Conservation (phyloP, 1,139 yeast genomes). For the Pichia sp. region DNA sequence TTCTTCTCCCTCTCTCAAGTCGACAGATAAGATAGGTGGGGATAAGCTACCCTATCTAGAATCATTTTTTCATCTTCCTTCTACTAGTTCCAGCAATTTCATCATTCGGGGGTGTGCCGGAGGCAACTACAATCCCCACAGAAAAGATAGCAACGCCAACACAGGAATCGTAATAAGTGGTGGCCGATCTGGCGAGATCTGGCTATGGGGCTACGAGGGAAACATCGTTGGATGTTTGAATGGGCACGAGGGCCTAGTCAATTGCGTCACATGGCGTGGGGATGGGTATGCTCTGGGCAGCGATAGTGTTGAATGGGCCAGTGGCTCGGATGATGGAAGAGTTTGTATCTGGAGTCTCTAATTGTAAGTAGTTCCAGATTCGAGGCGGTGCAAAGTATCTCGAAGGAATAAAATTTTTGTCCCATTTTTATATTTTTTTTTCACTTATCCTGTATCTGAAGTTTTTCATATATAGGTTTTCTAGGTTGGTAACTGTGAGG, state of each 20-base stretch:
- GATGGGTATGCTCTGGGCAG: conserved; percentile 10
- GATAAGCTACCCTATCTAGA: conserved; percentile 19
- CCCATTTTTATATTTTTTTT: background rate
- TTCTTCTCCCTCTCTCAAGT: background rate
- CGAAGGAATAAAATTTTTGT: background rate
- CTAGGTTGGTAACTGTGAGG: background rate
- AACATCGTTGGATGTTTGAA: conserved; percentile 57
- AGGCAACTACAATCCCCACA: conserved; percentile 10
- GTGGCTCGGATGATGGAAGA: conserved; percentile 78
- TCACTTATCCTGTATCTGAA: background rate
- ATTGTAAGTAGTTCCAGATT: background rate
- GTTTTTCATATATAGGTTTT: background rate
- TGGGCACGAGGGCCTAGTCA: conserved; percentile 69
- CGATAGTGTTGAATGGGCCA: conserved; percentile 34
- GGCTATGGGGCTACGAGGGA: conserved; percentile 78
- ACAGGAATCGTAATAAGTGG: conserved; percentile 77
- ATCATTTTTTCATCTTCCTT: conserved; percentile 17
- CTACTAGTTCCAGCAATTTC: conserved; percentile 36
- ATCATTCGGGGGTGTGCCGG: conserved; percentile 82
- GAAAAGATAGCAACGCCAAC: conserved; percentile 26
- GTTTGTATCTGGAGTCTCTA: conserved; percentile 62
- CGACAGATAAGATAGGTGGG: background rate
- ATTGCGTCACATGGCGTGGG: conserved; percentile 74
- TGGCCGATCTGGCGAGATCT: conserved; percentile 75
- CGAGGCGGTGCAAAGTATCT: background rate